Percentiles rank a stretch among this genome's conserved stretches.
Evolutionary conservation across 768 basidiomycete species (phyloP).

Genomic region (Russula compacta): DNA sequence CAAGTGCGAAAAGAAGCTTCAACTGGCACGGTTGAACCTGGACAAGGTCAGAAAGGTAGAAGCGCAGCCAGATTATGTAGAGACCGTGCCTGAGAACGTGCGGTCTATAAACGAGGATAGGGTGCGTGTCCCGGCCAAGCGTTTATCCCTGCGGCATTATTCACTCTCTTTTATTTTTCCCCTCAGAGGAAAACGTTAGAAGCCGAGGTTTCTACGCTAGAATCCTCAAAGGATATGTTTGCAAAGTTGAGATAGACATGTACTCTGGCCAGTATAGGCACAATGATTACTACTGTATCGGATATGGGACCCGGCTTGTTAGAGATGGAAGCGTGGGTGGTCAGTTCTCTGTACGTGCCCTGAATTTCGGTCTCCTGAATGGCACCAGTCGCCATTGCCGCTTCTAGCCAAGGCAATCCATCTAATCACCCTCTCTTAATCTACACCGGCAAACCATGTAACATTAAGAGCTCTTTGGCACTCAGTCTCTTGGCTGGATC

Average conservation of each 20-base stretch:
- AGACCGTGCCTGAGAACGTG: conserved; percentile 73
- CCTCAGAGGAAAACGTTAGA: conserved; percentile 64
- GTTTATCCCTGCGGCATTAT: background rate
- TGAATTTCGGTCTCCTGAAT: too few relatives aligned
- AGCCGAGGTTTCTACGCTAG: conserved; percentile 68
- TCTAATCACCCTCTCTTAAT: too few relatives aligned
- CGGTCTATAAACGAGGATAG: conserved; percentile 70
- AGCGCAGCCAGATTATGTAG: conserved; percentile 66
- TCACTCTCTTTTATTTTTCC: too few relatives aligned
- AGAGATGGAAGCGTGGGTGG: too few relatives aligned
- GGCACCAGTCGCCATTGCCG: too few relatives aligned
- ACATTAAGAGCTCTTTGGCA: too few relatives aligned
- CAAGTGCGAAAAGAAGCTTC: conserved; percentile 86
- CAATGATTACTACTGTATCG: background rate
- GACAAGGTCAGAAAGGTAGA: conserved; percentile 72
- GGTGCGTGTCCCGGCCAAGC: conserved; percentile 36
- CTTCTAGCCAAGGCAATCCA: too few relatives aligned
- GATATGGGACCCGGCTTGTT: background rate
- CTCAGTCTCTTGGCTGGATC: too few relatives aligned
- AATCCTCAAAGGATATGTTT: conserved; percentile 70
- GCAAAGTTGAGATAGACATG: conserved; percentile 42
- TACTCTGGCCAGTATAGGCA: background rate
- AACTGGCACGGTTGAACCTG: conserved; percentile 55
- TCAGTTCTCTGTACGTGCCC: too few relatives aligned
- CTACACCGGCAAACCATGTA: too few relatives aligned